phyloP scores from a whole-genome alignment of 2,329 filamentous ascomycete species.

The Chaetomium sp. region DNA sequence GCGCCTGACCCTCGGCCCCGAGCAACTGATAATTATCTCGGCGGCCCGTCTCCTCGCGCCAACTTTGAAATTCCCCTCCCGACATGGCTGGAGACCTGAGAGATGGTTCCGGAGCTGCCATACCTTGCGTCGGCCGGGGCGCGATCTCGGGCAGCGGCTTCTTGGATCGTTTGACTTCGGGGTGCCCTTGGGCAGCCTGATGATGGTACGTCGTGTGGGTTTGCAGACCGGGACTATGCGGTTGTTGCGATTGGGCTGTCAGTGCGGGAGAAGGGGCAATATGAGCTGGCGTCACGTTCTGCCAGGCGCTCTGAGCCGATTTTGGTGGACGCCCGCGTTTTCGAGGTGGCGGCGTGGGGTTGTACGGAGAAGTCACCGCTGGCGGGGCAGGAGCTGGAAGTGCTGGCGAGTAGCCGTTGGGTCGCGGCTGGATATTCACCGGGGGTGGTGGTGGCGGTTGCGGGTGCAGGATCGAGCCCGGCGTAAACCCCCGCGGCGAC shows the following conservation, averaged over 20 bases:
- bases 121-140: conserved; percentile 10
- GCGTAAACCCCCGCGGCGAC: conserved; percentile 14
- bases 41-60: conserved; percentile 12
- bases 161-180: conserved; percentile 10
- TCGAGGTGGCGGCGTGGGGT: conserved; percentile 20
- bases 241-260: conserved; percentile 7
- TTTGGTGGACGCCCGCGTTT: conserved; percentile 32
- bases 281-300: conserved; percentile 19
- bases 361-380: conserved; percentile 15
- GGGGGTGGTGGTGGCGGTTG: conserved; percentile 8
- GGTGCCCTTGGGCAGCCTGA: background rate
- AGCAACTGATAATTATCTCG: conserved; percentile 11
- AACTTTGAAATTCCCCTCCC: conserved; percentile 11
- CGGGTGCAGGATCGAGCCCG: conserved; percentile 9
- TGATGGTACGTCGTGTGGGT: conserved; percentile 5
- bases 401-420: conserved; percentile 22
- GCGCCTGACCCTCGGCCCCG: background rate
- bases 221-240: conserved; percentile 14
- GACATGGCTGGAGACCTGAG: conserved; percentile 9
- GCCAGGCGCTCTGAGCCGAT: conserved; percentile 23
- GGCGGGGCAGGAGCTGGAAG: conserved; percentile 14
- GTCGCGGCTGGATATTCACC: conserved; percentile 29
- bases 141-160: conserved; percentile 15
- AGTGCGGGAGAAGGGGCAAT: conserved; percentile 14
- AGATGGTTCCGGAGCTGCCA: conserved; percentile 1